Conservation (phyloP, 2,329 filamentous ascomycete species). For the Stromatinia cepivora region DNA sequence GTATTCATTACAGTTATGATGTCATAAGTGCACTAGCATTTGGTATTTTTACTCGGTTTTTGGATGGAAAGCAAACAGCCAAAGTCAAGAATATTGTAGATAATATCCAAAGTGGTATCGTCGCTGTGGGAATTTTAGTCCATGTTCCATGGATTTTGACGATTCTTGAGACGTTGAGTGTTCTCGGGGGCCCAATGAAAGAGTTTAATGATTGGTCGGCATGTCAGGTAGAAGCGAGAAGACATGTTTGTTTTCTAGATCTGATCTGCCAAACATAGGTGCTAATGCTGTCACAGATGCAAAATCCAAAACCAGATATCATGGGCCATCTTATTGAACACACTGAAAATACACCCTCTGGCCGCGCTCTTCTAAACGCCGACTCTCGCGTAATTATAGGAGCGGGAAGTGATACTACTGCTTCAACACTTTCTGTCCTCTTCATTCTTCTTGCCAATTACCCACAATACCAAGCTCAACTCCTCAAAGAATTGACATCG, state of each 20-base stretch:
- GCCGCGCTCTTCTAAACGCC: slow-evolving; percentile 20
- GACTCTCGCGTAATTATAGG: slow-evolving; percentile 41
- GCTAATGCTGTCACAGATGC: slow-evolving; percentile 7
- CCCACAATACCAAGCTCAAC: slow-evolving; percentile 23
- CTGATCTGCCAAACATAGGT: too few species aligned
- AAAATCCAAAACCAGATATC: slow-evolving; percentile 27
- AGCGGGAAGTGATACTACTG: slow-evolving; percentile 47
- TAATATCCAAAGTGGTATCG: not conserved
- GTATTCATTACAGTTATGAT: slow-evolving; percentile 35
- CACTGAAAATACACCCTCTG: slow-evolving; percentile 23
- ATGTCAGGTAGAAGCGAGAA: slow-evolving; percentile 26
- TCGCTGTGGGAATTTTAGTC: not conserved
- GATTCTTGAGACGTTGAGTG: slow-evolving; percentile 23
- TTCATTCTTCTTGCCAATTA: slow-evolving; percentile 42
- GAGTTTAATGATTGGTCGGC: slow-evolving; percentile 25
- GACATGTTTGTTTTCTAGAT: slow-evolving; percentile 19
- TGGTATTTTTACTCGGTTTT: slow-evolving; percentile 22
- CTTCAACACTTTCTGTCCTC: slow-evolving; percentile 44
- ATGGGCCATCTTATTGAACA: slow-evolving; percentile 28
- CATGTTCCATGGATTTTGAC: slow-evolving; percentile 10
- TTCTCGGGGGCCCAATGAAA: slow-evolving; percentile 19
- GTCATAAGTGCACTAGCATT: slow-evolving; percentile 35
- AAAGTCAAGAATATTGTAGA: not conserved
- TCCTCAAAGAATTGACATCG: slow-evolving; percentile 27
- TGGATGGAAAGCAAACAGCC: slow-evolving; percentile 2